phyloP scores from a whole-genome alignment of 2,329 filamentous ascomycete genomes.

The Aspergillus versicolor region DNA sequence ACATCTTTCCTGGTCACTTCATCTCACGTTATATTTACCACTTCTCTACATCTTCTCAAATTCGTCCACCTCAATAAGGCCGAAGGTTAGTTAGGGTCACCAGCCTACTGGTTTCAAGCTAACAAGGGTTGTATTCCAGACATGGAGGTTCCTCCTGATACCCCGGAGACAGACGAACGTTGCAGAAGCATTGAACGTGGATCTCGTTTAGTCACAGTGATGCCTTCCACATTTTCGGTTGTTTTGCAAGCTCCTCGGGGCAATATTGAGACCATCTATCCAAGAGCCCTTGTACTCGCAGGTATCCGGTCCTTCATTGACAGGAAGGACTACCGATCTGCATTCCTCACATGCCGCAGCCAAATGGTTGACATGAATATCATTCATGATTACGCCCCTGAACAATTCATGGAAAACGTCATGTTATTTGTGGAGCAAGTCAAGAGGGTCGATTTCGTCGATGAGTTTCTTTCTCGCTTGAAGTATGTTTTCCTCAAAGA shows the following conservation, averaged over 20 bases:
- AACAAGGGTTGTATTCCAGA: conserved; percentile 49
- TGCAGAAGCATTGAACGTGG: conserved; percentile 91
- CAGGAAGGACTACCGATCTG: conserved; percentile 74
- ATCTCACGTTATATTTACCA: conserved; percentile 86
- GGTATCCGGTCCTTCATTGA: conserved; percentile 82
- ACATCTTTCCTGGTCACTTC: conserved; percentile 85
- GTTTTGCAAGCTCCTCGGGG: conserved; percentile 94
- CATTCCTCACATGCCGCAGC: conserved; percentile 83
- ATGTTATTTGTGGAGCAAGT: conserved; percentile 80
- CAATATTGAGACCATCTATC: conserved; percentile 93
- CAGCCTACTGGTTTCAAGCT: neutral
- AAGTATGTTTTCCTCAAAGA: conserved; percentile 52
- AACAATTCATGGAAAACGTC: conserved; percentile 77
- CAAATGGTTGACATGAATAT: conserved; percentile 99
- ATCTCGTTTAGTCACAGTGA: conserved; percentile 79
- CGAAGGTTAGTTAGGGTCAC: conserved; percentile 54
- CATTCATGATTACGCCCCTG: conserved; percentile 85
- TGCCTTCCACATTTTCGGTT: conserved; percentile 81
- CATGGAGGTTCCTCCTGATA: conserved; percentile 79
- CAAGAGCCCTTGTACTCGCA: conserved; percentile 85
- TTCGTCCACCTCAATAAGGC: conserved; percentile 77
- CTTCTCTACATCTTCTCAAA: conserved; percentile 87
- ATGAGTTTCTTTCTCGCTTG: conserved; percentile 85
- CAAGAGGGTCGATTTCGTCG: conserved; percentile 76
- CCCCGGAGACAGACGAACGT: conserved; percentile 87